Conservation (phyloP, 2,329 filamentous ascomycete genomes). For the Paecilomyces sp. region DNA sequence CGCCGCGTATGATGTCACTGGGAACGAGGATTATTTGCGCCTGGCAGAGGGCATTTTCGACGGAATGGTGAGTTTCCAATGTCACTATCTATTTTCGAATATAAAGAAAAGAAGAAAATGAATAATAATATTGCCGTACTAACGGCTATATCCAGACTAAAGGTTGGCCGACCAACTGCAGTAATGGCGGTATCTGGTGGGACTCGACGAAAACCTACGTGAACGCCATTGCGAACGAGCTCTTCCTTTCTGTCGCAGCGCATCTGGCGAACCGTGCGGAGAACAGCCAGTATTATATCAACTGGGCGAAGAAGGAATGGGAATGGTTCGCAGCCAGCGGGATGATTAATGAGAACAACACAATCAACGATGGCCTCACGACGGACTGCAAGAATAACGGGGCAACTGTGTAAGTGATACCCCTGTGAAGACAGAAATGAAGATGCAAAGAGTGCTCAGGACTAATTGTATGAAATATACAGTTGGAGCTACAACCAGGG, state of each 20-base stretch:
- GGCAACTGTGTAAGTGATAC: slow-evolving; percentile 19
- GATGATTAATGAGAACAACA: slow-evolving; percentile 41
- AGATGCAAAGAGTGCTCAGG: too few species aligned
- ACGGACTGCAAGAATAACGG: slow-evolving; percentile 45
- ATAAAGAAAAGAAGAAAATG: too few species aligned
- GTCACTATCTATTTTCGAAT: too few species aligned
- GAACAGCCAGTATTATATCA: slow-evolving; percentile 31
- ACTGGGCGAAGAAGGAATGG: slow-evolving; percentile 43
- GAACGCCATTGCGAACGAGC: slow-evolving; percentile 51
- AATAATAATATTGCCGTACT: neutral
- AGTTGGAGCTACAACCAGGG: slow-evolving; percentile 56
- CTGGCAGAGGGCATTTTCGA: slow-evolving; percentile 45
- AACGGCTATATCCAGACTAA: slow-evolving; percentile 15
- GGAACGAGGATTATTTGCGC: slow-evolving; percentile 37
- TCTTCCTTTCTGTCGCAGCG: slow-evolving; percentile 49
- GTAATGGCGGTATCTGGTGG: slow-evolving; percentile 44
- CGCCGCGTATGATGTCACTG: slow-evolving; percentile 47
- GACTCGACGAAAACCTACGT: slow-evolving; percentile 38
- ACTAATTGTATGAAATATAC: neutral
- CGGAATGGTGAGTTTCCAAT: slow-evolving; percentile 28
- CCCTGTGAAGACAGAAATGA: too few species aligned
- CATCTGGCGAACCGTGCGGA: slow-evolving; percentile 47
- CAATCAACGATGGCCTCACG: slow-evolving; percentile 49
- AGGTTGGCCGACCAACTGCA: slow-evolving; percentile 37
- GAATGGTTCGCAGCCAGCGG: slow-evolving; percentile 44